These are phyloP conservation scores for Ogataea wickerhamii DNA, from an alignment of 805 yeast genomes.

Conservation along the genomic window DNA sequence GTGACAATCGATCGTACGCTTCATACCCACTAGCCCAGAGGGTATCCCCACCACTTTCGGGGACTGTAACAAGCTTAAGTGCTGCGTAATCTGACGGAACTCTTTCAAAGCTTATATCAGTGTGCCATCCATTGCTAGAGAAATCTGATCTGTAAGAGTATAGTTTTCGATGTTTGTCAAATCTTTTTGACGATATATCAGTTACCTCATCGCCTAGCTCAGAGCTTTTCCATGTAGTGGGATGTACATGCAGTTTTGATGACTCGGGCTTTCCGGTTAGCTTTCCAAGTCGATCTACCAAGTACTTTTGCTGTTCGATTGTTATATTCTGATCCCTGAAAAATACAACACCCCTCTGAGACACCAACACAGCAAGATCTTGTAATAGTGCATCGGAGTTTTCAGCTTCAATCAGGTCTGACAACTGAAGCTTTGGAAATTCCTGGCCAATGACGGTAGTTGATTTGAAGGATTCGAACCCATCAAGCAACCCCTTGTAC, in stretches of 20 bases:
- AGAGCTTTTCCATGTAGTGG: constrained; percentile 1
- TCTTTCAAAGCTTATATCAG: constrained; percentile 51
- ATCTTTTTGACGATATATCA: background rate
- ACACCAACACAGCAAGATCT: constrained; percentile 3
- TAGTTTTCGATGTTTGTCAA: background rate
- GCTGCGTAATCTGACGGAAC: constrained; percentile 55
- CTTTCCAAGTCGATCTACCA: background rate
- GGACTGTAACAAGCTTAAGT: constrained; percentile 47
- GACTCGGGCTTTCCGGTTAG: constrained; percentile 2
- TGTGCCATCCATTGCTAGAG: constrained; percentile 37
- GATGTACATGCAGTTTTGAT: constrained; percentile 1
- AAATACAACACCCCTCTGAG: constrained; percentile 3
- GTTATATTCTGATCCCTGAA: constrained; percentile 1
- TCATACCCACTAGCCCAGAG: constrained; percentile 54
- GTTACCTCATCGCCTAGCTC: constrained; percentile 3
- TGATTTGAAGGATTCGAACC: background rate
- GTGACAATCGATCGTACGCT: constrained; percentile 51
- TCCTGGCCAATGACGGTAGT: constrained; percentile 3
- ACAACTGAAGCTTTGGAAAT: constrained; percentile 1
- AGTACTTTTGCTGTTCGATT: background rate
- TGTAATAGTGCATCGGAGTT: constrained; percentile 1
- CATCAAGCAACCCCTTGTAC: constrained; percentile 1
- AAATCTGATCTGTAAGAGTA: background rate
- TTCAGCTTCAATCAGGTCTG: background rate
- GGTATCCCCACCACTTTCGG: constrained; percentile 52